Conservation (phyloP, 306 rosid genomes). For the Prunus mira region DNA sequence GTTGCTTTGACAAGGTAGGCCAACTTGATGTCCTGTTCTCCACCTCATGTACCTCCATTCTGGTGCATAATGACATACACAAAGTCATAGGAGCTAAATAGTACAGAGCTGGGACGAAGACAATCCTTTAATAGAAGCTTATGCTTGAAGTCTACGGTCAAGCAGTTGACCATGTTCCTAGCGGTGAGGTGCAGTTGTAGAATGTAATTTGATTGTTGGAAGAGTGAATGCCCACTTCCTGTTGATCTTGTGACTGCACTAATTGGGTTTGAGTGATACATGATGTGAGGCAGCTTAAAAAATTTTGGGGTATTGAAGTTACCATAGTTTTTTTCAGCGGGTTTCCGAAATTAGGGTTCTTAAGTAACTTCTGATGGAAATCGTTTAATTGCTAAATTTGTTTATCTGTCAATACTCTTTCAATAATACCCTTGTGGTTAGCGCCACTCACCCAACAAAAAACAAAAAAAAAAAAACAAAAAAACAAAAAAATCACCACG, state of each 20-base stretch:
- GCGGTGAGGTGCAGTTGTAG: neutral
- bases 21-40: neutral
- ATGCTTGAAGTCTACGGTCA: neutral
- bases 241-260: neutral
- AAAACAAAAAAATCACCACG: neutral
- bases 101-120: neutral
- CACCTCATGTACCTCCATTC: neutral
- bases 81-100: neutral
- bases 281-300: neutral
- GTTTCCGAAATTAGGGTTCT: too few species aligned
- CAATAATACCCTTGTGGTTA: too few species aligned
- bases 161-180: neutral
- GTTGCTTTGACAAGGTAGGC: conserved; percentile 14
- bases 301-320: too few species aligned
- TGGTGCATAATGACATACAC: neutral
- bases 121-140: neutral
- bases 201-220: neutral
- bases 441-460: neutral
- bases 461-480: neutral
- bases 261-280: neutral
- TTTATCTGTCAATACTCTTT: too few species aligned
- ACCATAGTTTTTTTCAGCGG: too few species aligned
- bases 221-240: neutral
- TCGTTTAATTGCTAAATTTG: too few species aligned
- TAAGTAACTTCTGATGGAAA: too few species aligned